Conservation (phyloP, 1,139 yeast genomes). For the Saccharomycopsis phalli region DNA sequence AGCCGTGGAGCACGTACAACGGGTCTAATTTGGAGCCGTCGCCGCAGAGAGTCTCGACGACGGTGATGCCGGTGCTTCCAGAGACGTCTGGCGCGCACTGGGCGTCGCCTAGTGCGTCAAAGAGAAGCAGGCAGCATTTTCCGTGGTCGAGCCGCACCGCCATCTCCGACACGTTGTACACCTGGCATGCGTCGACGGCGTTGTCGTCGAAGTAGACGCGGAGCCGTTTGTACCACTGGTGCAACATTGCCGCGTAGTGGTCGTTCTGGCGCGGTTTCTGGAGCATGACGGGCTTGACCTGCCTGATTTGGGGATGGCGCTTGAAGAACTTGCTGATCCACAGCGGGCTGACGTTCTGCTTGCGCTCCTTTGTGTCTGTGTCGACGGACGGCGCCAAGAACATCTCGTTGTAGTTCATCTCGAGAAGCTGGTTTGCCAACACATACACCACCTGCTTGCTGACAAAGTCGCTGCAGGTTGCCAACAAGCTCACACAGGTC, state of each 20-base stretch:
- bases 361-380: not conserved
- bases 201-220: not conserved
- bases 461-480: slow-evolving; percentile 8
- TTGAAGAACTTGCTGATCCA: slow-evolving; percentile 19
- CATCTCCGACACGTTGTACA: slow-evolving; percentile 11
- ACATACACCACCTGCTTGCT: slow-evolving; percentile 13
- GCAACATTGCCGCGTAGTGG: slow-evolving; percentile 4
- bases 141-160: slow-evolving; percentile 1
- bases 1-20: slow-evolving; percentile 11
- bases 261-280: slow-evolving; percentile 17
- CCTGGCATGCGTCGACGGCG: slow-evolving; percentile 4
- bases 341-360: slow-evolving; percentile 11
- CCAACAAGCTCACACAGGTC: slow-evolving; percentile 6
- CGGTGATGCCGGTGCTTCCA: slow-evolving; percentile 1
- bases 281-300: slow-evolving; percentile 15
- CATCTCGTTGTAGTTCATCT: slow-evolving; percentile 4
- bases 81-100: not conserved
- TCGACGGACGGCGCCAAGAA: not conserved
- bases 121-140: not conserved
- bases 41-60: slow-evolving; percentile 15
- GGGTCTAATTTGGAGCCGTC: slow-evolving; percentile 12
- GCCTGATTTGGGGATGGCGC: slow-evolving; percentile 13
- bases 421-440: slow-evolving; percentile 14
- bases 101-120: not conserved
- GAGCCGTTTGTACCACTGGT: slow-evolving; percentile 11